Conservation (phyloP, 805 yeast genomes). For the Candida peoriensis region DNA sequence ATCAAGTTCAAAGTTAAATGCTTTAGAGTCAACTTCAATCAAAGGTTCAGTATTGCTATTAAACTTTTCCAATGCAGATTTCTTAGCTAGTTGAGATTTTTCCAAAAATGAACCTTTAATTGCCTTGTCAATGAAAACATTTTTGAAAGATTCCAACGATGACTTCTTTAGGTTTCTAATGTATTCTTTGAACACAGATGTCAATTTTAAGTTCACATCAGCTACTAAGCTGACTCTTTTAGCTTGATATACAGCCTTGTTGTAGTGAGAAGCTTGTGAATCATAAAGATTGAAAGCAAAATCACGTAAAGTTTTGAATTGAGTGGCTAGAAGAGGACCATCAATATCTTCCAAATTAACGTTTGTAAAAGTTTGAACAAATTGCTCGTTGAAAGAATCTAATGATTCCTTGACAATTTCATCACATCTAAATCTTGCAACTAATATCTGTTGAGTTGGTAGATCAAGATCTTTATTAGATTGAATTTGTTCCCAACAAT, state of each 20-base stretch:
- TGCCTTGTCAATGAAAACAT: conserved; percentile 22
- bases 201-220: conserved; percentile 43
- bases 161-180: conserved; percentile 32
- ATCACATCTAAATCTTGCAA: conserved; percentile 91
- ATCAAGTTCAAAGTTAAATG: conserved; percentile 29
- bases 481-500: conserved; percentile 93
- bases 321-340: conserved; percentile 33
- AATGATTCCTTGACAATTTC: conserved; percentile 56
- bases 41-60: conserved; percentile 13
- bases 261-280: conserved; percentile 70
- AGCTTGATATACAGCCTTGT: conserved; percentile 57
- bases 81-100: conserved; percentile 29
- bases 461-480: conserved; percentile 88
- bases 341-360: conserved; percentile 13
- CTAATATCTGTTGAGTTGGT: conserved; percentile 94
- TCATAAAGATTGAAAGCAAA: conserved; percentile 55
- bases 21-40: conserved; percentile 11
- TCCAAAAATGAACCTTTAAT: conserved; percentile 28
- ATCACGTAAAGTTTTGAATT: conserved; percentile 38
- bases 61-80: conserved; percentile 17
- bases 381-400: conserved; percentile 19
- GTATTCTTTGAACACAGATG: conserved; percentile 38
- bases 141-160: conserved; percentile 28
- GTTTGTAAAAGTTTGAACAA: conserved; percentile 4
- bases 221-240: conserved; percentile 46